Conservation (phyloP, 2,329 filamentous ascomycete genomes). For the Aureobasidium sp. region DNA sequence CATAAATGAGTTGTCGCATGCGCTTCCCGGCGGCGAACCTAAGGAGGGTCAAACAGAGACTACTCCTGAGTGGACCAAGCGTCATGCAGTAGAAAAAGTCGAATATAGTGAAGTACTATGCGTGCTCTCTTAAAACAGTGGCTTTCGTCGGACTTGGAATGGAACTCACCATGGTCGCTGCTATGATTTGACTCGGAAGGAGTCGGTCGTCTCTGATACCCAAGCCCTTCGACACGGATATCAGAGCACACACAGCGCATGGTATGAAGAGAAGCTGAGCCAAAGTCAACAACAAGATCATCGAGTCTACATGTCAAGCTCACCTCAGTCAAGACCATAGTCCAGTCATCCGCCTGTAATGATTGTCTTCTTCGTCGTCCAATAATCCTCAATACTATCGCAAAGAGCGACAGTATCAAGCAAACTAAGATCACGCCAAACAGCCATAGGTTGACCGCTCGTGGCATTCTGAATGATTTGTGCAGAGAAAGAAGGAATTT, state of each 20-base stretch:
- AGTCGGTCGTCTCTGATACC: neutral
- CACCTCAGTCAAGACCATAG: neutral
- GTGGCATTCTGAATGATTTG: neutral
- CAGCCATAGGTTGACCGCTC: neutral
- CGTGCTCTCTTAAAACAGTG: neutral
- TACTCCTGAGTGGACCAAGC: neutral
- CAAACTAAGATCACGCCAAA: neutral
- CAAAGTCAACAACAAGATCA: neutral
- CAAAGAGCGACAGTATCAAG: neutral
- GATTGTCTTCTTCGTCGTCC: neutral
- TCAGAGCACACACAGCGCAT: neutral
- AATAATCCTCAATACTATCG: neutral
- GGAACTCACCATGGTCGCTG: neutral
- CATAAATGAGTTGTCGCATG: neutral
- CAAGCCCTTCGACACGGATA: neutral
- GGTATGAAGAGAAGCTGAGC: neutral
- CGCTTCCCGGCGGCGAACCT: neutral
- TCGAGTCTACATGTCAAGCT: neutral
- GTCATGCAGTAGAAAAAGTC: neutral
- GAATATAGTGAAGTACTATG: neutral
- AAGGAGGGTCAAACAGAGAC: neutral
- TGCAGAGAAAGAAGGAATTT: neutral
- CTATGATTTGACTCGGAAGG: neutral
- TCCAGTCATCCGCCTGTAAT: neutral
- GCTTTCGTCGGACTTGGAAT: neutral